Percentiles rank a stretch among this genome's conserved stretches.
phyloP scores from a whole-genome alignment of 2,329 filamentous ascomycete species.

The Coniochaeta sp. region DNA sequence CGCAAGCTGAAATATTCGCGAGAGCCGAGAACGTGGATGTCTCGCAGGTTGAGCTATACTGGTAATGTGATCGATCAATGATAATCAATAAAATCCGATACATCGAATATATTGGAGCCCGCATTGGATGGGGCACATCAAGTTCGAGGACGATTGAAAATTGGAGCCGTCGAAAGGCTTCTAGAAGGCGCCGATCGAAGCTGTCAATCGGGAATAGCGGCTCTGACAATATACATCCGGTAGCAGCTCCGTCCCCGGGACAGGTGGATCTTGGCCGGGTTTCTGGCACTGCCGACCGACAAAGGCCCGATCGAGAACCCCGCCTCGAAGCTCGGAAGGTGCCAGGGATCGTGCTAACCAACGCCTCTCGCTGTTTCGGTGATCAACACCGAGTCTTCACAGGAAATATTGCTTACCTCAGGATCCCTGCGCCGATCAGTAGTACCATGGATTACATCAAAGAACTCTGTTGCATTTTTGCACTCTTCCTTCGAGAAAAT shows the following conservation, averaged over 20 bases:
- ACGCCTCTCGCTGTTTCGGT: background rate
- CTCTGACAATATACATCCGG: background rate
- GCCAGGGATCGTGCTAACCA: background rate
- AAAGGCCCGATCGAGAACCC: background rate
- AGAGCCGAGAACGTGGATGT: background rate
- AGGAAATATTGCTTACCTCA: background rate
- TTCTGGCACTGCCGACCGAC: background rate
- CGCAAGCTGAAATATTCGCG: background rate
- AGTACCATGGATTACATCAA: background rate
- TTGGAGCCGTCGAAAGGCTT: background rate
- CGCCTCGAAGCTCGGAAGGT: background rate
- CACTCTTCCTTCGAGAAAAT: background rate
- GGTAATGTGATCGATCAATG: background rate
- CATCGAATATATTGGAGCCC: background rate
- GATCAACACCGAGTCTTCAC: background rate
- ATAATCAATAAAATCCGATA: background rate
- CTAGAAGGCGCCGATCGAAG: background rate
- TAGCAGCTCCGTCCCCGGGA: background rate
- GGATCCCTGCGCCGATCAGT: background rate
- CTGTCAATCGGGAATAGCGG: background rate
- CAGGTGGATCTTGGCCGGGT: background rate
- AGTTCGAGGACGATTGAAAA: background rate
- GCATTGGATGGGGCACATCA: background rate
- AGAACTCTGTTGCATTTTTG: too few relatives aligned
- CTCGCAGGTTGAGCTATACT: background rate